phyloP scores from a whole-genome alignment of 495 filamentous ascomycete species.

The Sabuloglossum arenarium region DNA sequence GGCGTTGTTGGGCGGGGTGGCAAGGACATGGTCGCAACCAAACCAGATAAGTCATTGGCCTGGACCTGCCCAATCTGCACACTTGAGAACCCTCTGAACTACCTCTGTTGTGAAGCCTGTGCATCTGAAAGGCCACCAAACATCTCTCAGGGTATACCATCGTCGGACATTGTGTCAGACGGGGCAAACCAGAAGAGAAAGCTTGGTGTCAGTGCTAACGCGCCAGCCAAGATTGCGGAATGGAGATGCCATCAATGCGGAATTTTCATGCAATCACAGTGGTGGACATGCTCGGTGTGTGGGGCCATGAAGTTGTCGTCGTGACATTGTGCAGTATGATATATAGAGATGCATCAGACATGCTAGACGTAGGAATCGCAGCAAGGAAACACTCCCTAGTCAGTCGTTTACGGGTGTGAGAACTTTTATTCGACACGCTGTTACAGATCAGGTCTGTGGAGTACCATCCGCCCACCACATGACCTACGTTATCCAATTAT shows the following conservation, averaged over 20 bases:
- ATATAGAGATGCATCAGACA: not conserved
- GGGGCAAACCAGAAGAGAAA: not conserved
- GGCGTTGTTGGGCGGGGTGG: constrained; percentile 1
- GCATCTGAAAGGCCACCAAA: constrained; percentile 29
- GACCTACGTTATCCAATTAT: not conserved
- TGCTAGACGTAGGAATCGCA: not conserved
- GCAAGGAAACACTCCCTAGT: not conserved
- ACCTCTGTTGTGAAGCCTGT: constrained; percentile 62
- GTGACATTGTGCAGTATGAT: not conserved
- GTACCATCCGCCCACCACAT: not conserved
- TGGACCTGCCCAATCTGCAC: constrained; percentile 67
- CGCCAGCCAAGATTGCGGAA: constrained; percentile 6
- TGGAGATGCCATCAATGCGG: constrained; percentile 55
- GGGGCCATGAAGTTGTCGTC: constrained; percentile 37
- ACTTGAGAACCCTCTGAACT: constrained; percentile 51
- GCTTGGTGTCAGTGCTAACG: not conserved
- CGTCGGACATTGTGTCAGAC: not conserved
- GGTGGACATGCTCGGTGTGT: constrained; percentile 60
- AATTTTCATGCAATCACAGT: constrained; percentile 43
- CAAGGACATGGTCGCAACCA: not conserved
- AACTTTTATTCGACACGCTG: not conserved
- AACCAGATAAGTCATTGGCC: not conserved
- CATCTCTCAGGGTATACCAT: not conserved
- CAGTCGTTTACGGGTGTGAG: not conserved
- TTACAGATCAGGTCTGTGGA: not conserved